These are phyloP conservation scores for Globisporangium nodosum DNA, from an alignment of 352 stramenopile genomes.

Conservation along the genomic window DNA sequence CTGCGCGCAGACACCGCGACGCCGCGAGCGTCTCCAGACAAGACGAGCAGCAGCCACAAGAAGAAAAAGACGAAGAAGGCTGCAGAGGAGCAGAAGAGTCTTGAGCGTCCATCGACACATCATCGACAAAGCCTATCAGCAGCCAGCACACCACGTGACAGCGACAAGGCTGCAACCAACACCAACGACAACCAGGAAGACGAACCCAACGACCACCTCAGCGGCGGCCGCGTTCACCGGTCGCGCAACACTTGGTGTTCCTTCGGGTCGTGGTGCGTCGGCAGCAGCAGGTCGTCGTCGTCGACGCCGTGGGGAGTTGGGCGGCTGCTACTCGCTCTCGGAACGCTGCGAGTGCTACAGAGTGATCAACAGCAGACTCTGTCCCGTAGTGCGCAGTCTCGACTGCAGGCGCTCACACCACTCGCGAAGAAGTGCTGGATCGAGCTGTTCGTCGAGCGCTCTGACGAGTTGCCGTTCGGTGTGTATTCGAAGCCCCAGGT, in stretches of 20 bases:
- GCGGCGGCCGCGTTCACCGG: neutral
- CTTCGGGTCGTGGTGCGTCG: slow-evolving; percentile 1
- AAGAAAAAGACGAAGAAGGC: neutral
- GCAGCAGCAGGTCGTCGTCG: slow-evolving; percentile 17
- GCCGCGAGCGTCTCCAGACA: slow-evolving; percentile 5
- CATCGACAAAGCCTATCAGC: neutral
- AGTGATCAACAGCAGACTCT: neutral
- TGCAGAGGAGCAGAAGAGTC: neutral
- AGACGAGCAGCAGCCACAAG: neutral
- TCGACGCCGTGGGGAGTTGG: slow-evolving; percentile 4
- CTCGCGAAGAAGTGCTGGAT: slow-evolving; percentile 20
- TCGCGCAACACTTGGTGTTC: neutral
- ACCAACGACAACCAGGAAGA: neutral
- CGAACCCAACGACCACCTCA: neutral
- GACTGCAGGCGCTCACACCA: slow-evolving; percentile 1
- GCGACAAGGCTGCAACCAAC: neutral
- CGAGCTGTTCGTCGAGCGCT: slow-evolving; percentile 32
- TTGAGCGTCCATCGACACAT: neutral
- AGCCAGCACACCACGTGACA: neutral
- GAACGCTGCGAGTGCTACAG: neutral
- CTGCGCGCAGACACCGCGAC: slow-evolving; percentile 14
- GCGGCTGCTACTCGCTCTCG: slow-evolving; percentile 8
- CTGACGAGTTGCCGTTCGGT: slow-evolving; percentile 49
- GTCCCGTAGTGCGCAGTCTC: neutral
- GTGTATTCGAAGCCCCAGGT: slow-evolving; percentile 37